Conservation (phyloP, 176 grass and related monocot genomes). For the Stipa capillata region DNA sequence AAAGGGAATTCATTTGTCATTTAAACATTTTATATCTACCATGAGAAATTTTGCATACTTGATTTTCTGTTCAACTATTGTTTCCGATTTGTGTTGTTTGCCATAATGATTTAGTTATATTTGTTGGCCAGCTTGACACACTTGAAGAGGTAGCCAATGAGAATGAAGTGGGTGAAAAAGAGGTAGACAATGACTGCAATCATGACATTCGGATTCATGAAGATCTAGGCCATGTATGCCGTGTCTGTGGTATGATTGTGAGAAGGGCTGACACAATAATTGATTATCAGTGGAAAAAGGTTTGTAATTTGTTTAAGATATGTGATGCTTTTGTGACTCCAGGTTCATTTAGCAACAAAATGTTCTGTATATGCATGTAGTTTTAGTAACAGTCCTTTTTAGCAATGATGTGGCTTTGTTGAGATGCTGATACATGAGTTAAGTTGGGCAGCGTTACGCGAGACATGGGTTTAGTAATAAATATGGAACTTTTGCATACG, state of each 20-base stretch:
- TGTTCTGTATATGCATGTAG: constrained; percentile 6
- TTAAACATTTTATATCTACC: background rate
- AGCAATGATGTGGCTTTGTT: background rate
- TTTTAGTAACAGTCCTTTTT: background rate
- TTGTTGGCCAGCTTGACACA: constrained; percentile 40
- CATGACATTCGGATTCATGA: constrained; percentile 76
- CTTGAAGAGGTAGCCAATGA: constrained; percentile 32
- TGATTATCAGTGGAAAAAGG: constrained; percentile 97
- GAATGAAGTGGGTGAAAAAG: constrained; percentile 46
- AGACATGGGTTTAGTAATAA: background rate
- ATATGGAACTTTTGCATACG: background rate
- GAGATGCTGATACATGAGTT: background rate
- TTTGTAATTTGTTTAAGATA: constrained; percentile 22
- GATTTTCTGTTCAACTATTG: constrained; percentile 5
- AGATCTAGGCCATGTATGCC: constrained; percentile 86
- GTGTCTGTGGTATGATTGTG: constrained; percentile 91
- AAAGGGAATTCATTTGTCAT: background rate
- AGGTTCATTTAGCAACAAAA: constrained; percentile 15
- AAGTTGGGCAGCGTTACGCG: background rate
- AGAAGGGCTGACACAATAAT: constrained; percentile 90
- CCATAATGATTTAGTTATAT: background rate
- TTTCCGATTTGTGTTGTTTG: constrained; percentile 6
- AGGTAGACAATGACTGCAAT: constrained; percentile 42
- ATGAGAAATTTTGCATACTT: constrained; percentile 2
- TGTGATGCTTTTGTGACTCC: background rate